Evolutionary conservation across 371 early-diverging fungal genomes (phyloP).

Genomic region (Actinomucor elegans): DNA sequence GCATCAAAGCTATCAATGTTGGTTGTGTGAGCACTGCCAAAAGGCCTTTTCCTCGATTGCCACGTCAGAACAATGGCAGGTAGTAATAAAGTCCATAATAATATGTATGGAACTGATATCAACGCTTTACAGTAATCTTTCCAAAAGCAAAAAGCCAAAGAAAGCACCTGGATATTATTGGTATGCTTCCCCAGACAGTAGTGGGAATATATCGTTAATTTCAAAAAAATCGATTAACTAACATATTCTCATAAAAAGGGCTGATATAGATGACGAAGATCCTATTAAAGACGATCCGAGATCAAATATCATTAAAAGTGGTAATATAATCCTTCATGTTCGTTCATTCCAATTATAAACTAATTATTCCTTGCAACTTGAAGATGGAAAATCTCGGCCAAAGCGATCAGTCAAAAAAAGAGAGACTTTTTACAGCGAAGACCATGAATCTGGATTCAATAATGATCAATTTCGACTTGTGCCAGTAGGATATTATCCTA

Average conservation of each 20-base stretch:
- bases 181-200: neutral
- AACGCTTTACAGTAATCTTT: too few relatives aligned
- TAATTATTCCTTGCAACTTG: too few relatives aligned
- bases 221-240: too few relatives aligned
- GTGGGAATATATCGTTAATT: too few relatives aligned
- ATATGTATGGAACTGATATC: too few relatives aligned
- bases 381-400: constrained; percentile 23
- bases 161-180: constrained; percentile 18
- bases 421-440: constrained; percentile 26
- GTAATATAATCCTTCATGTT: constrained; percentile 1
- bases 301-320: neutral
- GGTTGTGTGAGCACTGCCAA: constrained; percentile 22
- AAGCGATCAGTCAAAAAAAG: constrained; percentile 30
- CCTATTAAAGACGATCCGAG: too few relatives aligned
- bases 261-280: constrained; percentile 5
- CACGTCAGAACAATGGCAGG: too few relatives aligned
- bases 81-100: too few relatives aligned
- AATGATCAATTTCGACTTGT: constrained; percentile 70
- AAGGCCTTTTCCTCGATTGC: too few relatives aligned
- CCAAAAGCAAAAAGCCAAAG: constrained; percentile 11
- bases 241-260: too few relatives aligned
- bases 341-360: too few relatives aligned
- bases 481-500: constrained; percentile 53
- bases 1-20: constrained; percentile 74
- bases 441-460: constrained; percentile 24